A percentile compares a stretch with the other conserved stretches of the same genome.
Conservation (phyloP, 1,139 yeast species). For the Candida frijolesensis region DNA sequence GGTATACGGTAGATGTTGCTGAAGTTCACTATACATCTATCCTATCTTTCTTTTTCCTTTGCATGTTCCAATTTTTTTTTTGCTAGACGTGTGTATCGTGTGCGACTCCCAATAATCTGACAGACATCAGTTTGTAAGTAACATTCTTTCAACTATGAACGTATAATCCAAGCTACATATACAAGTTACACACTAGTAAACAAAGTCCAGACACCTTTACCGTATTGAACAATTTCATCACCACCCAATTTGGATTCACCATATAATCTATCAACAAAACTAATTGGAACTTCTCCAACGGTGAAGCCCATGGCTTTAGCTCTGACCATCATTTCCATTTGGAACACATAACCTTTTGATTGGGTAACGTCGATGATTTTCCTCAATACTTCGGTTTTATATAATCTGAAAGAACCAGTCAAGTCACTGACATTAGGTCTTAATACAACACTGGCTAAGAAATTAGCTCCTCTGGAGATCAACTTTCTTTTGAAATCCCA, state of each 20-base stretch:
- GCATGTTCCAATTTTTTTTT: too few species aligned
- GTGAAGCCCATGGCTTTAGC: conserved; percentile 72
- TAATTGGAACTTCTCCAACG: conserved; percentile 80
- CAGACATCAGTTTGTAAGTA: too few species aligned
- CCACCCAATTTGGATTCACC: conserved; percentile 85
- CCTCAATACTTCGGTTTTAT: conserved; percentile 69
- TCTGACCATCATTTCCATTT: conserved; percentile 89
- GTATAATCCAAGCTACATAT: background rate
- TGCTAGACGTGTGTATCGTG: too few species aligned
- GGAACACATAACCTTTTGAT: conserved; percentile 84
- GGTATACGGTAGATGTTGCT: background rate
- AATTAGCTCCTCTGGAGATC: conserved; percentile 81
- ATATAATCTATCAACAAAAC: conserved; percentile 77
- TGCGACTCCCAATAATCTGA: too few species aligned
- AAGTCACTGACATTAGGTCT: conserved; percentile 77
- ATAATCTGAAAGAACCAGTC: conserved; percentile 79
- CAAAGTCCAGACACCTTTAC: conserved; percentile 73
- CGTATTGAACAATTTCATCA: conserved; percentile 76
- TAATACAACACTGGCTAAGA: conserved; percentile 70
- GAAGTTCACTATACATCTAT: background rate
- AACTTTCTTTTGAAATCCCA: conserved; percentile 84
- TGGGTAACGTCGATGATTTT: conserved; percentile 70
- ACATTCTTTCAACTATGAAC: background rate
- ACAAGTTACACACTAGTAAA: conserved; percentile 58
- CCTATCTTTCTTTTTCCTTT: background rate